Percentiles rank a stretch among this genome's conserved stretches.
phyloP scores from a whole-genome alignment of 2,329 filamentous ascomycete genomes.

The Rachicladosporium sp. region DNA sequence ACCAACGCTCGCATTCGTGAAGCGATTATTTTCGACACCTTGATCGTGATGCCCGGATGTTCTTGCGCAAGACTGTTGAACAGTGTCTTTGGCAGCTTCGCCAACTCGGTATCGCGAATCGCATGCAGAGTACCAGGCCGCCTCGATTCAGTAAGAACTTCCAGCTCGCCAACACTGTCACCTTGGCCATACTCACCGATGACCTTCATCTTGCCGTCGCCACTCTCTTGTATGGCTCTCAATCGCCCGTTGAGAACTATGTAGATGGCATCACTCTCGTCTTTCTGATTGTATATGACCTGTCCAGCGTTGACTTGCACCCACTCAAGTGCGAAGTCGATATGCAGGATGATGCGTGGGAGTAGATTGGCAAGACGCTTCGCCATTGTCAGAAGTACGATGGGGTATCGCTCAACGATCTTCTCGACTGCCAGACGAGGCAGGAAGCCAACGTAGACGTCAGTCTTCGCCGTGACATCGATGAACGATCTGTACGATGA shows the following conservation, averaged over 20 bases:
- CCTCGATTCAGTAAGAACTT: slow-evolving; percentile 87
- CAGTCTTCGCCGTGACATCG: slow-evolving; percentile 92
- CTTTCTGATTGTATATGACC: slow-evolving; percentile 82
- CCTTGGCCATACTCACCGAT: slow-evolving; percentile 91
- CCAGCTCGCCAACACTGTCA: slow-evolving; percentile 91
- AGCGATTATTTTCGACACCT: slow-evolving; percentile 97
- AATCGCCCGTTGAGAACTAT: slow-evolving; percentile 91
- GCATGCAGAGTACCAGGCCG: slow-evolving; percentile 88
- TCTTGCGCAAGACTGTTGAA: slow-evolving; percentile 98
- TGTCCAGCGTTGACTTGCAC: slow-evolving; percentile 92
- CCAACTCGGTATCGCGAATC: slow-evolving; percentile 90
- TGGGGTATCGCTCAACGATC: slow-evolving; percentile 84
- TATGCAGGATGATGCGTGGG: slow-evolving; percentile 81
- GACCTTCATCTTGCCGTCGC: slow-evolving; percentile 71
- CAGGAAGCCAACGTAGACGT: slow-evolving; percentile 93
- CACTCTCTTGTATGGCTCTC: slow-evolving; percentile 68
- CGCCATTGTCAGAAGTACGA: slow-evolving; percentile 87
- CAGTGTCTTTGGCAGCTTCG: slow-evolving; percentile 86
- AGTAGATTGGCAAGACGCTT: slow-evolving; percentile 84
- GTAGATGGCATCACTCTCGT: slow-evolving; percentile 97
- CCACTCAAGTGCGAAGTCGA: slow-evolving; percentile 98
- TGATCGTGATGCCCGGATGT: slow-evolving; percentile 95
- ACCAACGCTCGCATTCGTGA: slow-evolving; percentile 83
- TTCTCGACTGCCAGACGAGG: slow-evolving; percentile 75
- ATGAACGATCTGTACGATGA: slow-evolving; percentile 94